These are phyloP conservation scores for Neocallimastix lanati DNA, from an alignment of 192 early-diverging fungal species.

Conservation along the genomic window DNA sequence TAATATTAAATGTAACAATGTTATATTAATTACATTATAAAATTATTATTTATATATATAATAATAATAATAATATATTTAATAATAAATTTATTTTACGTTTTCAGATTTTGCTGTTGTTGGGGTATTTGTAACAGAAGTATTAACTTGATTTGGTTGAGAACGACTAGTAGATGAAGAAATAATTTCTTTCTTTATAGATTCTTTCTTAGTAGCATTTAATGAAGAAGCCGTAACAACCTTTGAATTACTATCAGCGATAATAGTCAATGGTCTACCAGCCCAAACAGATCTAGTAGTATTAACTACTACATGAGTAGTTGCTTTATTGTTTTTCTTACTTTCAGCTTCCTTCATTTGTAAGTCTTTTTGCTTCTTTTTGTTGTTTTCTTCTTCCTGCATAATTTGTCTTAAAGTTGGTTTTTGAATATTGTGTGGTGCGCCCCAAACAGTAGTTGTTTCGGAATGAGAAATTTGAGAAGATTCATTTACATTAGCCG, in stretches of 20 bases:
- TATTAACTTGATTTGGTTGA: not conserved
- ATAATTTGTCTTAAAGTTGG: not conserved
- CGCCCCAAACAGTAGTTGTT: not conserved
- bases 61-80: too few relatives aligned
- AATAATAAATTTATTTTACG: too few relatives aligned
- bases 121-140: not conserved
- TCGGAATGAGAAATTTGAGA: not conserved
- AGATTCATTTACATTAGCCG: not conserved
- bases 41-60: too few relatives aligned
- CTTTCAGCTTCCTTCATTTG: not conserved
- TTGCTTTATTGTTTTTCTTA: not conserved
- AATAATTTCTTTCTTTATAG: not conserved
- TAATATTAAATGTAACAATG: too few relatives aligned
- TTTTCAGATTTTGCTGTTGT: not conserved
- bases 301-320: not conserved
- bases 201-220: not conserved
- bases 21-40: too few relatives aligned
- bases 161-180: not conserved
- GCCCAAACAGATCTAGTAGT: not conserved
- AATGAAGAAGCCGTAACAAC: not conserved
- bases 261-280: not conserved
- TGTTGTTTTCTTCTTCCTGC: not conserved
- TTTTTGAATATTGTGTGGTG: not conserved
- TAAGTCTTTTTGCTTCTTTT: not conserved
- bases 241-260: not conserved